Conservation (phyloP, 2,329 filamentous ascomycete species). For the Clonostachys rosea region DNA sequence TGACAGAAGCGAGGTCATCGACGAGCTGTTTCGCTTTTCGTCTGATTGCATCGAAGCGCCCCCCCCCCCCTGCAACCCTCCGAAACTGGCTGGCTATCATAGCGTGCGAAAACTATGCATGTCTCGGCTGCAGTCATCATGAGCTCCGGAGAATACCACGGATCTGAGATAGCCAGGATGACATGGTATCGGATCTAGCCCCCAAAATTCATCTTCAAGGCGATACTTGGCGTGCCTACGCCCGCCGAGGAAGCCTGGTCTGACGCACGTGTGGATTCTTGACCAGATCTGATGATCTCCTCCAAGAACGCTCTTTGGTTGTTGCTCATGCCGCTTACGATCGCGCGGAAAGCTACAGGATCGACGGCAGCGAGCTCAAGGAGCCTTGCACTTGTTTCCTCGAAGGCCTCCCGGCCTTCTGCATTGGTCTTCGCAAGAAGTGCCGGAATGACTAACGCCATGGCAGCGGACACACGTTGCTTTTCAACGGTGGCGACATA, state of each 20-base stretch:
- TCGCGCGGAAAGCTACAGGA: slow-evolving; percentile 65
- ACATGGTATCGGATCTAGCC: slow-evolving; percentile 14
- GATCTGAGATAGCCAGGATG: too few species aligned
- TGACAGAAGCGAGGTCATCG: too few species aligned
- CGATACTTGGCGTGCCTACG: slow-evolving; percentile 72
- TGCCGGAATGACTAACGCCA: slow-evolving; percentile 73
- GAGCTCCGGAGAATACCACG: too few species aligned
- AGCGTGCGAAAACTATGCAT: too few species aligned
- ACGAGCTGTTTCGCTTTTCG: too few species aligned
- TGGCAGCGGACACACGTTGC: slow-evolving; percentile 51
- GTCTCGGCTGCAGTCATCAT: too few species aligned
- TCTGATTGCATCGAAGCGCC: too few species aligned
- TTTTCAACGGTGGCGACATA: slow-evolving; percentile 51
- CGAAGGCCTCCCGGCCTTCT: slow-evolving; percentile 42
- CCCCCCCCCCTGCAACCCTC: too few species aligned
- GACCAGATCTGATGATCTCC: slow-evolving; percentile 67
- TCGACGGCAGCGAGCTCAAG: slow-evolving; percentile 78
- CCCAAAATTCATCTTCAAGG: slow-evolving; percentile 90
- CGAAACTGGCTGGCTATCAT: too few species aligned
- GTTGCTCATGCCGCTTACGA: slow-evolving; percentile 67
- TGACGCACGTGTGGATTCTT: slow-evolving; percentile 35
- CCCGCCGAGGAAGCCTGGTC: slow-evolving; percentile 24
- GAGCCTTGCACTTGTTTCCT: slow-evolving; percentile 55
- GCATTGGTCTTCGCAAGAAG: slow-evolving; percentile 68
- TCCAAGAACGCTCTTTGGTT: slow-evolving; percentile 76